A percentile compares a stretch with the other conserved stretches of the same genome.
phyloP scores from a whole-genome alignment of 805 yeast genomes.

The Teunomyces lycoperdinae region DNA sequence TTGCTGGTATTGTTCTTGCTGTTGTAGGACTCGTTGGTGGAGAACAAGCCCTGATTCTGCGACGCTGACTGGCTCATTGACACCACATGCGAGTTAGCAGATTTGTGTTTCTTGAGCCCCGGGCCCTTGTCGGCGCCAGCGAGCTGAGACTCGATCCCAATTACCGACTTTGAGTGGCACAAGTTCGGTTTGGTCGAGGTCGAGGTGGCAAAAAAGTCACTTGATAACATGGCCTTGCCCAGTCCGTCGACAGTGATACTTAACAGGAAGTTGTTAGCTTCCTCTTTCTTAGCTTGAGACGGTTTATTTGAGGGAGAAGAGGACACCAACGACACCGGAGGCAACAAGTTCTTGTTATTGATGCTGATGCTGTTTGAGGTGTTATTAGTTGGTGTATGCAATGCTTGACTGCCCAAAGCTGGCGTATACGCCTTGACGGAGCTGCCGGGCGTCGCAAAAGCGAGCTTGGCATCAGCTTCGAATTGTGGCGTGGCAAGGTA shows the following conservation, averaged over 20 bases:
- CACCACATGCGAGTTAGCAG: conserved; percentile 18
- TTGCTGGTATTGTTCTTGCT: neutral
- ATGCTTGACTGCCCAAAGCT: conserved; percentile 1
- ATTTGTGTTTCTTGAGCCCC: conserved; percentile 18
- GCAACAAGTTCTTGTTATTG: conserved; percentile 10
- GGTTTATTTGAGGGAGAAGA: neutral
- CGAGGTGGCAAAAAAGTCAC: conserved; percentile 14
- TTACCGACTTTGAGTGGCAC: conserved; percentile 24
- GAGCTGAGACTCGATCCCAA: conserved; percentile 23
- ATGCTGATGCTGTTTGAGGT: neutral
- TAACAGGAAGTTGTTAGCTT: conserved; percentile 27
- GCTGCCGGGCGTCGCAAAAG: conserved; percentile 7
- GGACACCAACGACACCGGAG: conserved; percentile 11
- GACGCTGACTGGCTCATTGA: conserved; percentile 1
- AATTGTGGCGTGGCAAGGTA: conserved; percentile 10
- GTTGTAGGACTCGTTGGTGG: neutral
- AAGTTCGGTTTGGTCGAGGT: conserved; percentile 14
- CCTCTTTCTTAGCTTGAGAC: neutral
- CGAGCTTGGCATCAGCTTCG: conserved; percentile 2
- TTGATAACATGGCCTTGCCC: conserved; percentile 39
- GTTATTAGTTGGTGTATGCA: neutral
- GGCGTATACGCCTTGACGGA: conserved; percentile 4
- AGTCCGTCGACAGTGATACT: conserved; percentile 38
- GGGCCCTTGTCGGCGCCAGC: conserved; percentile 1
- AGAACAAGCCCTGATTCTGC: conserved; percentile 5